These are phyloP conservation scores for Podospora pseudoanserina DNA, from an alignment of 495 filamentous ascomycete genomes.

Conservation along the genomic window DNA sequence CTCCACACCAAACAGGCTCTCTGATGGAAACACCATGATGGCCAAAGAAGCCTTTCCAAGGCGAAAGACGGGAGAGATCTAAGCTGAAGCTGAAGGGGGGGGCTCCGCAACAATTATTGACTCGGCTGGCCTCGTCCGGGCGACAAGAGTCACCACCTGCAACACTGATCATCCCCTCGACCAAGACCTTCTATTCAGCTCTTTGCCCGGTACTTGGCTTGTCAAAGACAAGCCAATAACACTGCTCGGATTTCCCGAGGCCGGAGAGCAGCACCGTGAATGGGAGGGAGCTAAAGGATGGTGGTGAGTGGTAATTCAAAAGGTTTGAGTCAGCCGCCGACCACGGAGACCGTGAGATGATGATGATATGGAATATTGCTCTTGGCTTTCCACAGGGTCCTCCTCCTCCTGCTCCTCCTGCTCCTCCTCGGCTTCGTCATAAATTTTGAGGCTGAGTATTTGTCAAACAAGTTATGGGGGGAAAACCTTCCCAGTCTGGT, in stretches of 20 bases:
- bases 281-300: not conserved
- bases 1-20: not conserved
- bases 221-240: not conserved
- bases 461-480: not conserved
- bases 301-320: not conserved
- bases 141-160: not conserved
- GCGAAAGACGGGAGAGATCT: not conserved
- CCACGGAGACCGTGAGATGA: not conserved
- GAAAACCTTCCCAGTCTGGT: not conserved
- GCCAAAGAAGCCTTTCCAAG: not conserved
- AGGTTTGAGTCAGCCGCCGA: slow-evolving; percentile 1
- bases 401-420: no score
- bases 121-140: not conserved
- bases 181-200: not conserved
- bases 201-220: not conserved
- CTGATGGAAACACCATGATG: not conserved
- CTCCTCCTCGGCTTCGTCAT: not conserved
- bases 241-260: not conserved
- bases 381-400: not conserved
- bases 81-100: no score
- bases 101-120: no score
- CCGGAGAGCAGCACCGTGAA: not conserved
- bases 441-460: not conserved
- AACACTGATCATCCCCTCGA: not conserved
- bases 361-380: not conserved